Evolutionary conservation across 1,139 yeast species (phyloP).

Genomic region (Magnusiomyces tetraspermus): DNA sequence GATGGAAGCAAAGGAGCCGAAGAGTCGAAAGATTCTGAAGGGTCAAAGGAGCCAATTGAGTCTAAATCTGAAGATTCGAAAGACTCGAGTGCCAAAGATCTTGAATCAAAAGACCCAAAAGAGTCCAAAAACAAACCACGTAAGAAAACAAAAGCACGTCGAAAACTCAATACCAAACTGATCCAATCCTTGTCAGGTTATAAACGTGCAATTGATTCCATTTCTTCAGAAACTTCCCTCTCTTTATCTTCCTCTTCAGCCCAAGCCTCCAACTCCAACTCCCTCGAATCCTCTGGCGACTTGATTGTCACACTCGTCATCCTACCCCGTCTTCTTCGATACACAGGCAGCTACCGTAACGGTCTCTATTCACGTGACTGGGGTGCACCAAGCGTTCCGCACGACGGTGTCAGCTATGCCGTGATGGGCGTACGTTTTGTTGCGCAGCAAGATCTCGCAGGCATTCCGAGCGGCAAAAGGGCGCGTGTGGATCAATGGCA

Average conservation of each 20-base stretch:
- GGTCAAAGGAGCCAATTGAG: neutral
- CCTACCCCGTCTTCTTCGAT: slow-evolving; percentile 55
- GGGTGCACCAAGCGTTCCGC: slow-evolving; percentile 39
- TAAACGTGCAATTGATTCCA: neutral
- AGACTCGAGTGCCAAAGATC: neutral
- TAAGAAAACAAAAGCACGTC: slow-evolving; percentile 1
- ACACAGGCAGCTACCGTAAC: slow-evolving; percentile 54
- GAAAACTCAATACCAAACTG: neutral
- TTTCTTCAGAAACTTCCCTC: neutral
- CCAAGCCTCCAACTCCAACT: slow-evolving; percentile 5
- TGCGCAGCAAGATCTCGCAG: neutral
- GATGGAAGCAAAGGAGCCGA: neutral
- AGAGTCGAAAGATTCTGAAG: neutral
- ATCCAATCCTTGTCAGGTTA: neutral
- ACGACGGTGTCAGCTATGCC: slow-evolving; percentile 61
- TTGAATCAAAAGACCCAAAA: neutral
- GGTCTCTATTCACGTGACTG: slow-evolving; percentile 70
- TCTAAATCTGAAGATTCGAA: neutral
- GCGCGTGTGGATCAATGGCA: neutral
- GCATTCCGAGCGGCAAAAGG: neutral
- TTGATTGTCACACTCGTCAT: slow-evolving; percentile 60
- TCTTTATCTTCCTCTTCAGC: neutral
- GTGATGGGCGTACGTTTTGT: slow-evolving; percentile 35
- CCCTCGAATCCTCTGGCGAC: slow-evolving; percentile 35
- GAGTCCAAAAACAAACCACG: neutral